Conservation (phyloP, 2,329 filamentous ascomycete species). For the Nannizzia gypsea region DNA sequence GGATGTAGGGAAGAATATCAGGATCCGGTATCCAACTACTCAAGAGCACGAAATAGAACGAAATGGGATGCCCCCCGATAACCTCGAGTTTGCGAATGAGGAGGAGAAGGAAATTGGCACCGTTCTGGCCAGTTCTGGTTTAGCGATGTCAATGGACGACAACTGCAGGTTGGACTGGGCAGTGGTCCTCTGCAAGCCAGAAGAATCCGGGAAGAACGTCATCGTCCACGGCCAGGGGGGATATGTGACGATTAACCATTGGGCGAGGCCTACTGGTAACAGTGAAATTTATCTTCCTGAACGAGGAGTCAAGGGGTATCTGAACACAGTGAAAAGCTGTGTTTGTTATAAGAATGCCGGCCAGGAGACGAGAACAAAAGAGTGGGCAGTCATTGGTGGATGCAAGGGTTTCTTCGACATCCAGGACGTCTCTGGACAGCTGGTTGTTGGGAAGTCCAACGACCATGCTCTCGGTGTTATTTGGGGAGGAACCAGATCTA, state of each 20-base stretch:
- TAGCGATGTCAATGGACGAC: neutral
- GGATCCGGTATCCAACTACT: neutral
- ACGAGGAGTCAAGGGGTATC: neutral
- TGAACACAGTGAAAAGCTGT: neutral
- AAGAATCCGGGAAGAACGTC: neutral
- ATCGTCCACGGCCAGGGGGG: neutral
- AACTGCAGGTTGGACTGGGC: neutral
- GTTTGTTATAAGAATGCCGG: neutral
- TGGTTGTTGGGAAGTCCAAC: neutral
- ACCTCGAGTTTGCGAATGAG: too few species aligned
- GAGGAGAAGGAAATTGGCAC: neutral
- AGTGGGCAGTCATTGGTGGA: neutral
- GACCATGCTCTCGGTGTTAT: neutral
- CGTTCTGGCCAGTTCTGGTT: neutral
- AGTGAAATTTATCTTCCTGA: neutral
- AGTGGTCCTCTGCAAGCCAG: neutral
- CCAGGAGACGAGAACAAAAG: neutral
- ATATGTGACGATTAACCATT: neutral
- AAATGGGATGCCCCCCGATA: too few species aligned
- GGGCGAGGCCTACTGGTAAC: neutral
- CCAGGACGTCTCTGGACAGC: neutral
- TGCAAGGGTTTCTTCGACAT: neutral
- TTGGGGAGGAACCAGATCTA: neutral
- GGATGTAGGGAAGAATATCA: neutral
- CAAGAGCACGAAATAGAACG: neutral